Evolutionary conservation across 208 protist genomes (phyloP).

Genomic region (Crithidia sp.): DNA sequence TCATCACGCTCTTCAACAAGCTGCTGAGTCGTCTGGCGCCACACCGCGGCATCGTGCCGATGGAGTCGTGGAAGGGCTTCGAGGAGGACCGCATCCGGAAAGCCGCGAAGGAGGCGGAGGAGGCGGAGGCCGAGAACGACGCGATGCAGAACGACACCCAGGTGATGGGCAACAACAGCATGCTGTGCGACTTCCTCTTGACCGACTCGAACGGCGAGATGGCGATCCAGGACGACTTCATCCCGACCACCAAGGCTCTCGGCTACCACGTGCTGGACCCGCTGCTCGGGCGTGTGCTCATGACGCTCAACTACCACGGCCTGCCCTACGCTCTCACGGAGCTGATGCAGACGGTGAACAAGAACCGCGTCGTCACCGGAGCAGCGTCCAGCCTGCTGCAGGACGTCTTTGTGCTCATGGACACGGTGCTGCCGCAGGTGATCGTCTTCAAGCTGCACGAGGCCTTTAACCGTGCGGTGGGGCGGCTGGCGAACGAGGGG

Average conservation of each 20-base stretch:
- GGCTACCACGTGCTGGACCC: constrained; percentile 87
- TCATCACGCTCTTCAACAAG: constrained; percentile 87
- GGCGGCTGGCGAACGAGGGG: constrained; percentile 59
- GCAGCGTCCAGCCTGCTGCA: constrained; percentile 79
- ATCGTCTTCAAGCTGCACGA: constrained; percentile 81
- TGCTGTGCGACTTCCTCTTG: constrained; percentile 27
- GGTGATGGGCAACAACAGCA: constrained; percentile 24
- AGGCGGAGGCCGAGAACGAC: constrained; percentile 22
- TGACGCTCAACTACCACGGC: constrained; percentile 79
- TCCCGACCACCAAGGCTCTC: constrained; percentile 85
- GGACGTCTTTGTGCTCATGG: constrained; percentile 87
- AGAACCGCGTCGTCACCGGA: constrained; percentile 52
- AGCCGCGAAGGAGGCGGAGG: constrained; percentile 27
- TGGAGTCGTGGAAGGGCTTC: constrained; percentile 71
- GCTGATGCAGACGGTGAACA: constrained; percentile 57
- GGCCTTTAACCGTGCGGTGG: constrained; percentile 76
- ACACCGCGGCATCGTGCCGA: constrained; percentile 68
- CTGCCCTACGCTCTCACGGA: constrained; percentile 84
- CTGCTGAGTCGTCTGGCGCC: constrained; percentile 75
- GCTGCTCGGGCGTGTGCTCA: constrained; percentile 72
- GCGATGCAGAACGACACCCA: constrained; percentile 14
- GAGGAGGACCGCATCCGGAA: constrained; percentile 65
- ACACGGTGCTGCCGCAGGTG: constrained; percentile 79
- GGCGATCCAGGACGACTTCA: constrained; percentile 45
- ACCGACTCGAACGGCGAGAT: constrained; percentile 29